Conservation (phyloP, 73 alveolate species). For the Symbiodinium natans region DNA sequence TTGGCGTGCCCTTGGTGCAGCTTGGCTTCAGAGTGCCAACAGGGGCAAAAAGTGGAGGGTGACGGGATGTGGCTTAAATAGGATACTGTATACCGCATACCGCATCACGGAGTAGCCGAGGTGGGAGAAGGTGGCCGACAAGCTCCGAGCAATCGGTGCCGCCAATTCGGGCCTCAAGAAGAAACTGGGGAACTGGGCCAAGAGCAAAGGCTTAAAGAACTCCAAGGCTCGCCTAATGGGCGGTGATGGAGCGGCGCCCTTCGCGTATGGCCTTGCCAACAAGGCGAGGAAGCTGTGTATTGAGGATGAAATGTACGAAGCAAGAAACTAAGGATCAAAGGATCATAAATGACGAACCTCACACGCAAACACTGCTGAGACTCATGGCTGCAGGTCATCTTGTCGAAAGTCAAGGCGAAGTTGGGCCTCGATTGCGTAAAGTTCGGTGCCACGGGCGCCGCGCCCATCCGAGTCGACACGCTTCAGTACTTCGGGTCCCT, state of each 20-base stretch:
- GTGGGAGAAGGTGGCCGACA: conserved; percentile 96
- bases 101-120: conserved; percentile 92
- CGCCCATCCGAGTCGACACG: conserved; percentile 95
- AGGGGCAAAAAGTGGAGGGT: too few relatives aligned
- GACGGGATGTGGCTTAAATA: background rate
- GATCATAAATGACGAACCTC: too few relatives aligned
- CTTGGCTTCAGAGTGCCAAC: too few relatives aligned
- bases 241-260: conserved; percentile 28
- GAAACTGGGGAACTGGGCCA: conserved; percentile 40
- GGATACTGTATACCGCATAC: too few relatives aligned
- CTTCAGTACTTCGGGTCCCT: conserved; percentile 95
- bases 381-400: conserved; percentile 24
- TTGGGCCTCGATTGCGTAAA: conserved; percentile 69
- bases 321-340: too few relatives aligned
- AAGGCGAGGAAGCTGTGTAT: too few relatives aligned
- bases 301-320: too few relatives aligned
- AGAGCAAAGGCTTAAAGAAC: conserved; percentile 2
- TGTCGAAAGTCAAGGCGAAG: conserved; percentile 25
- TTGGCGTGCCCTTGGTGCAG: conserved; percentile 95
- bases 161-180: conserved; percentile 42
- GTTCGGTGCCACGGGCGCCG: conserved; percentile 95
- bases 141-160: conserved; percentile 94
- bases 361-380: too few relatives aligned
- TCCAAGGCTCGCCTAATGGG: conserved; percentile 29
- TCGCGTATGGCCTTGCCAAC: conserved; percentile 93